A percentile compares a stretch with the other conserved stretches of the same genome.
phyloP scores from a whole-genome alignment of 1,139 yeast species.

The Yamadazyma buinensis region DNA sequence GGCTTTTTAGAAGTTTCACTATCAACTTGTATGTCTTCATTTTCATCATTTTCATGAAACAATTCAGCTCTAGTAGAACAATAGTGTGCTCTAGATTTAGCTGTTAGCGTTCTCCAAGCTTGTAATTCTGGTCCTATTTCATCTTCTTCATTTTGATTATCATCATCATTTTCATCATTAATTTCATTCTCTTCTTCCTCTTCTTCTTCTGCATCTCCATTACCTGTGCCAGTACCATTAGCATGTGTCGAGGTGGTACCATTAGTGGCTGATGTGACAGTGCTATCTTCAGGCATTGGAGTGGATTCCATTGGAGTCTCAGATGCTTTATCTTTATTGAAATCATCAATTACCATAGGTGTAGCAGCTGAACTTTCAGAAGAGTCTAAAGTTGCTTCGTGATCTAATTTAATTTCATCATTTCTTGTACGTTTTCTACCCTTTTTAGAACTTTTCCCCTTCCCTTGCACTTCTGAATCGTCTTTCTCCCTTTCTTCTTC shows the following conservation, averaged over 20 bases:
- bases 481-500: conserved; percentile 51
- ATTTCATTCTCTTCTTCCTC: conserved; percentile 24
- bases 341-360: conserved; percentile 10
- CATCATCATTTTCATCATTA: conserved; percentile 20
- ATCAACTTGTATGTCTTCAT: conserved; percentile 12
- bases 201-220: conserved; percentile 19
- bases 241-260: too few species aligned
- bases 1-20: neutral
- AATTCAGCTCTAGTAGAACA: conserved; percentile 66
- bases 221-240: too few species aligned
- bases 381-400: conserved; percentile 15
- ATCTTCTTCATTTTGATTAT: conserved; percentile 47
- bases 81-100: conserved; percentile 73
- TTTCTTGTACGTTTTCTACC: conserved; percentile 42
- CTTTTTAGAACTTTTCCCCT: conserved; percentile 38
- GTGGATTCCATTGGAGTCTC: conserved; percentile 11
- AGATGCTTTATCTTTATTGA: conserved; percentile 5
- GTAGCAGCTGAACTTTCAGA: conserved; percentile 12
- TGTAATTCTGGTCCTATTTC: conserved; percentile 62
- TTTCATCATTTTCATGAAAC: conserved; percentile 44
- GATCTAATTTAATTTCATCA: conserved; percentile 32
- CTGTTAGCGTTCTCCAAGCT: conserved; percentile 78
- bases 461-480: conserved; percentile 29
- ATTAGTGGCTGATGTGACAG: conserved; percentile 10
- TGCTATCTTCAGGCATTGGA: conserved; percentile 7